Percentiles rank a stretch among this genome's conserved stretches.
These are phyloP conservation scores for Tephrocybe sp. DNA, from an alignment of 768 basidiomycete species.

Conservation along the genomic window DNA sequence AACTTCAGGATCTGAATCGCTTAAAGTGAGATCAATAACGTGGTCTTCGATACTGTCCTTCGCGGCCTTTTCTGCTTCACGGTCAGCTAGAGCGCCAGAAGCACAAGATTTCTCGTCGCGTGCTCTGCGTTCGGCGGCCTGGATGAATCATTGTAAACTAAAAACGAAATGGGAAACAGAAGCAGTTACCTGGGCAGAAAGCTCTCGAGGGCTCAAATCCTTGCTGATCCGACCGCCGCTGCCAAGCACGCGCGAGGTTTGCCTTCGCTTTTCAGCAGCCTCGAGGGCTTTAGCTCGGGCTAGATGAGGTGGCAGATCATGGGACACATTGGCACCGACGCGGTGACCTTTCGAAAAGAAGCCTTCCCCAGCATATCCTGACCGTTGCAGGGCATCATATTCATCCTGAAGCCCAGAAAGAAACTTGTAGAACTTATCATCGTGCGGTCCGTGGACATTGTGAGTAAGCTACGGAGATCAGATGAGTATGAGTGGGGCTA, in stretches of 20 bases:
- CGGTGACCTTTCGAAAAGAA: slow-evolving; percentile 78
- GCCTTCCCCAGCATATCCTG: slow-evolving; percentile 89
- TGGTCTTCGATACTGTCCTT: slow-evolving; percentile 61
- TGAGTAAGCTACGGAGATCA: slow-evolving; percentile 67
- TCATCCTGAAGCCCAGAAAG: slow-evolving; percentile 79
- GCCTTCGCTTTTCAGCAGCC: slow-evolving; percentile 75
- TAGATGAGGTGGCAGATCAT: slow-evolving; percentile 63
- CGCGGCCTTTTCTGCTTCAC: slow-evolving; percentile 70
- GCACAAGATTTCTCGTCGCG: slow-evolving; percentile 77
- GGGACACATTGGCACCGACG: slow-evolving; percentile 67
- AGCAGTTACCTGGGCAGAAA: slow-evolving; percentile 61
- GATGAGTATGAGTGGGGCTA: slow-evolving; percentile 5
- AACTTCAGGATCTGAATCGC: slow-evolving; percentile 36
- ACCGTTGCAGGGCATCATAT: slow-evolving; percentile 73
- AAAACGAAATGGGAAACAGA: neutral
- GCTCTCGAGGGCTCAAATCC: slow-evolving; percentile 62
- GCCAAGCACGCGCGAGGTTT: slow-evolving; percentile 43
- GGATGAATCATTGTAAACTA: slow-evolving; percentile 1
- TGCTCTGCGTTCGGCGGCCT: slow-evolving; percentile 86
- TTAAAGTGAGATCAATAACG: slow-evolving; percentile 60
- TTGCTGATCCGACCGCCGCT: slow-evolving; percentile 60
- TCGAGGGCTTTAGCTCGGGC: slow-evolving; percentile 70
- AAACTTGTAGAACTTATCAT: slow-evolving; percentile 79
- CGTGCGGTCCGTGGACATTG: slow-evolving; percentile 87
- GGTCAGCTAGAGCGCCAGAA: slow-evolving; percentile 52